phyloP scores from a whole-genome alignment of 768 basidiomycete genomes.

The Phlegmacium glaucopus region DNA sequence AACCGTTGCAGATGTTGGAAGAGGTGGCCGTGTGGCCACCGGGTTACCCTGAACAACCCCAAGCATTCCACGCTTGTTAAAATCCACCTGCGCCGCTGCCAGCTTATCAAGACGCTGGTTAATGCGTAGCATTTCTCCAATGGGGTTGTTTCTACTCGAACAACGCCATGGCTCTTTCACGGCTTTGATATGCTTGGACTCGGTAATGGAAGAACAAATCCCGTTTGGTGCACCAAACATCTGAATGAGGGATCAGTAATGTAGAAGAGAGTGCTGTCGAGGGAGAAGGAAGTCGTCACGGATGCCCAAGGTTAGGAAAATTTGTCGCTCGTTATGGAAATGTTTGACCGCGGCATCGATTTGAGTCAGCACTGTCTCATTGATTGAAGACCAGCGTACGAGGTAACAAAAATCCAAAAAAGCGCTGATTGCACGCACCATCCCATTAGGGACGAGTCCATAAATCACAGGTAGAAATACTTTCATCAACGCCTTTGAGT shows the following conservation, averaged over 20 bases:
- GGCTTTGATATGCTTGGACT: constrained; percentile 31
- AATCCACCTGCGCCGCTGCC: not conserved
- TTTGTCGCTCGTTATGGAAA: constrained; percentile 18
- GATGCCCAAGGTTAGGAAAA: constrained; percentile 22
- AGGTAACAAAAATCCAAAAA: constrained; percentile 29
- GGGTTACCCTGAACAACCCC: not conserved
- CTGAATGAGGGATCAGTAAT: constrained; percentile 20
- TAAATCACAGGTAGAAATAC: constrained; percentile 23
- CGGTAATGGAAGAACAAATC: constrained; percentile 33
- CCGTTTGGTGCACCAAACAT: constrained; percentile 30
- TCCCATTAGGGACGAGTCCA: constrained; percentile 16
- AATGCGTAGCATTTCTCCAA: constrained; percentile 25
- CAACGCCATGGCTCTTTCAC: constrained; percentile 31
- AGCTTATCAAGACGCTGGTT: constrained; percentile 19
- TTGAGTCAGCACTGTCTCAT: constrained; percentile 8
- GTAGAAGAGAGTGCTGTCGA: constrained; percentile 27
- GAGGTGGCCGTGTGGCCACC: not conserved
- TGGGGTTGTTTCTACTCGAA: constrained; percentile 17
- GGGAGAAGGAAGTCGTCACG: constrained; percentile 21
- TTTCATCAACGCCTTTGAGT: constrained; percentile 33
- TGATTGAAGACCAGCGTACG: constrained; percentile 10
- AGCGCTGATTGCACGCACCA: constrained; percentile 15
- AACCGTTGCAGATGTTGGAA: not conserved
- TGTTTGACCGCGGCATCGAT: constrained; percentile 11
- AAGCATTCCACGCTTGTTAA: not conserved